Base-by-base conservation (phyloP, 352 stramenopile species). In the Phytophthora ohioensis region DNA sequence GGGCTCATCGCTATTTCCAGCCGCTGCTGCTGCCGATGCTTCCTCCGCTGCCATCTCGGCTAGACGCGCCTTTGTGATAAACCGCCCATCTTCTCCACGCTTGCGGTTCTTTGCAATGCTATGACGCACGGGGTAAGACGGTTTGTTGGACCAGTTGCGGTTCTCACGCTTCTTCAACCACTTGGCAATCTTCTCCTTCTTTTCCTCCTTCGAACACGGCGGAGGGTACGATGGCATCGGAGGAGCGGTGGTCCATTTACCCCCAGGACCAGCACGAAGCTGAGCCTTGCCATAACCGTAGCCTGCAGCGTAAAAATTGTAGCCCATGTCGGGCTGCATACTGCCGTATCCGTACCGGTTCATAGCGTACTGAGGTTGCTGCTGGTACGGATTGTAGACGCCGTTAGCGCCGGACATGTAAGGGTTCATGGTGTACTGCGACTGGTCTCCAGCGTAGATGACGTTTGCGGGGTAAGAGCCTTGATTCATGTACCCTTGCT, bases 131-230 rank as follows among this genome's bases (percentile, higher is more conserved):
- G 87, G 87, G 57, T 94, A 94, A 43, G 87, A 94, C 30, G 87
- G 85, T 49, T 94, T 94, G 70, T 92, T 94, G 30, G 85, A 93
- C 85, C 85, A 94, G 74, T 94, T 93, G 27, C 87, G 84, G 64
- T 87, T 88, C 70, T 92, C 87, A 36, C 87, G 85, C 64, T 94
- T 94, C 73, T 91, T 93, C 60, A 94, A 73, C 87, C 87, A 94
- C 57, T 85, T 85, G 5, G 84, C 82, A 52, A 94, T 93, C 69
- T 93, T 93, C 71, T 92, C 85, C 56, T 90, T 93, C 73, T 93
- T 94, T 61, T 94, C 87, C 64, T 94, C 85, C 51, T 88, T 88
- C 0, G 87, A 94, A 55, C 85, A 94, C 42, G 87, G 77, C 10
- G 84, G 84, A 21, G 85, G 85, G 48, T 91, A 93, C 62, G 85